A percentile compares a stretch with the other conserved stretches of the same genome.
These are phyloP conservation scores for Manihot esculenta DNA, from an alignment of 441 rosid species.

Conservation along the genomic window DNA sequence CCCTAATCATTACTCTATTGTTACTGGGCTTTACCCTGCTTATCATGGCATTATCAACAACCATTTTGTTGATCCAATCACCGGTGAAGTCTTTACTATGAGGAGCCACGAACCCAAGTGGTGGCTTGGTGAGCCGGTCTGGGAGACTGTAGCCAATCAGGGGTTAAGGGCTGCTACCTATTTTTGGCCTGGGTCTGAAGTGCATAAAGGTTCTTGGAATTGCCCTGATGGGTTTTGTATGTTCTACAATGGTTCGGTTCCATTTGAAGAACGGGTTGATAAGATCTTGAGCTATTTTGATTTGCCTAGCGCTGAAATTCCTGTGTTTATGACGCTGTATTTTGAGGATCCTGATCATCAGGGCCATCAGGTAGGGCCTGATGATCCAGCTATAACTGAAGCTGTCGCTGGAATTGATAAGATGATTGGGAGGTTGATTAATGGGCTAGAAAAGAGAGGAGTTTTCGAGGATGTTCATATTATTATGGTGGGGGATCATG, in stretches of 20 bases:
- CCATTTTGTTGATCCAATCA: slow-evolving; percentile 54
- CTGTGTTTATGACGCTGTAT: slow-evolving; percentile 76
- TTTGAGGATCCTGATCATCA: slow-evolving; percentile 98
- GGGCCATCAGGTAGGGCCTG: slow-evolving; percentile 92
- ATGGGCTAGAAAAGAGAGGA: slow-evolving; percentile 77
- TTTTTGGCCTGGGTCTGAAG: slow-evolving; percentile 99
- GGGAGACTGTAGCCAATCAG: slow-evolving; percentile 87
- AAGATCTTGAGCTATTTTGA: slow-evolving; percentile 76
- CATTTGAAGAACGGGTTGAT: slow-evolving; percentile 87
- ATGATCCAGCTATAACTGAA: slow-evolving; percentile 78
- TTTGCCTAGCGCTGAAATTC: slow-evolving; percentile 63
- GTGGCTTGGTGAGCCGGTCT: slow-evolving; percentile 97
- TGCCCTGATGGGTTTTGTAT: slow-evolving; percentile 64
- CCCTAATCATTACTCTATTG: slow-evolving; percentile 95
- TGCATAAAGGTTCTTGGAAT: slow-evolving; percentile 78
- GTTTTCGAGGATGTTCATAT: slow-evolving; percentile 80
- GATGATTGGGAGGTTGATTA: slow-evolving; percentile 74
- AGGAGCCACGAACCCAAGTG: slow-evolving; percentile 79
- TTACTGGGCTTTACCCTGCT: slow-evolving; percentile 87
- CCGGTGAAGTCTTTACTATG: slow-evolving; percentile 64
- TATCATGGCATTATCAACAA: slow-evolving; percentile 80
- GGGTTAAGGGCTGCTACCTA: slow-evolving; percentile 77
- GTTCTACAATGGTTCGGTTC: slow-evolving; percentile 67
- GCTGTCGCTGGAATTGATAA: slow-evolving; percentile 72
- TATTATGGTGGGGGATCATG: slow-evolving; percentile 94